Conservation (phyloP, 164 flowering plant genomes). For the Vitis vinifera region DNA sequence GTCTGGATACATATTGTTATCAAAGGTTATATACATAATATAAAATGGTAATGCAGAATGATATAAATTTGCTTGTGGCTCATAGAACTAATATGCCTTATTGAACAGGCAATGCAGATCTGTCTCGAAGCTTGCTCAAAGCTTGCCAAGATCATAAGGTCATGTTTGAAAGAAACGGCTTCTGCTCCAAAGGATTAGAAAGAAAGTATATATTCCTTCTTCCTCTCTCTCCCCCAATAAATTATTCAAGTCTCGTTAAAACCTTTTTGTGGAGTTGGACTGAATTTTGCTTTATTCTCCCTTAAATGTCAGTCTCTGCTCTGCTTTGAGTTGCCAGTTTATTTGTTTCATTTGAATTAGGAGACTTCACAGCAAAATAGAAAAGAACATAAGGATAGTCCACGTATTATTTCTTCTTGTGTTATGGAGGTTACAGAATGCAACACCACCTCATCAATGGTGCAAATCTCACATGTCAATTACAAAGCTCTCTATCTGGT, state of each 20-base stretch:
- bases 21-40: too few species aligned
- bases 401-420: too few species aligned
- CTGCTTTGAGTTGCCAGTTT: neutral
- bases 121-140: constrained; percentile 85
- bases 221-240: too few species aligned
- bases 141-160: constrained; percentile 74
- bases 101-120: constrained; percentile 78
- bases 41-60: too few species aligned
- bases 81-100: neutral
- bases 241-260: neutral
- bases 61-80: neutral
- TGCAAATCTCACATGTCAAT: too few species aligned
- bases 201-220: too few species aligned
- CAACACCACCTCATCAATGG: too few species aligned
- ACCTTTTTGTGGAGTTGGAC: neutral
- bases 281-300: neutral
- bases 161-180: constrained; percentile 78
- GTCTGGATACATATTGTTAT: too few species aligned
- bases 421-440: too few species aligned
- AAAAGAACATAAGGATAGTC: too few species aligned
- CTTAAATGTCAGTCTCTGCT: neutral
- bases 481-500: too few species aligned
- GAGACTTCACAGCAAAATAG: too few species aligned
- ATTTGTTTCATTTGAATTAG: neutral
- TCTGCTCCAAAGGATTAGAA: constrained; percentile 29